Base-by-base conservation (phyloP, 345 rosid genomes). In the Euphorbia tirucalli region DNA sequence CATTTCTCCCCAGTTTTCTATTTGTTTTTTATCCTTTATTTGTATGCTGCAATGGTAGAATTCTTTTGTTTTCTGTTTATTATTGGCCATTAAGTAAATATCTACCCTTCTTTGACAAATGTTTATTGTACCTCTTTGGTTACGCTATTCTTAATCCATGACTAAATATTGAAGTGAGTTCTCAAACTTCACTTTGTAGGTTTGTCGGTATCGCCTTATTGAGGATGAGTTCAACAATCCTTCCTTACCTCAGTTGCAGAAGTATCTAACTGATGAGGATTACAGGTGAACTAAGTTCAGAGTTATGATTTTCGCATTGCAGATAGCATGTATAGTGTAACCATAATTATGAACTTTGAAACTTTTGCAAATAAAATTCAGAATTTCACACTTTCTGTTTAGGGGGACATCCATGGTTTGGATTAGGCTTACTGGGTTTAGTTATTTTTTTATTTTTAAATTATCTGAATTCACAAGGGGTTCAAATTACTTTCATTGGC, bases 181-280 rank as follows among this genome's bases (percentile, higher is more conserved):
- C 61, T 39, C 56, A 30, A 73, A 78, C 37, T 61, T 61, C 73
- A 57, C 67, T 70, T 71, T 80, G 71, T 80, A 94, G 98, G 84
- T 94, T 68, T 92, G 96, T 84, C 83, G 97, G 77, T 88, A 83
- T 71, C 89, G 87, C 63, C 76, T 72, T 64, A 60, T 95, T 61
- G 96, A 90, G 78, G 98, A 94, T 66, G 98, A 94, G 80, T 88
- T 89, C 81, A 81, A 74, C 72, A 90, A 81, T 77, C 98, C 98
- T 54, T 84, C 85, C 48, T 64, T 86, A 39, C 27, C 85, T 25
- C 87, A 89, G 71, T 74, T 94, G 72, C 95, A 87, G 78, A 94
- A 89, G 87, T 86, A 85, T 80, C 81, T 90, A 57, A 83, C 90
- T 0, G 94, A 89, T 66, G 96, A 92, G 78, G 97, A 94, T 67